Percentiles rank a stretch among this genome's conserved stretches.
These are phyloP conservation scores for Limnanthes douglasii DNA, from an alignment of 345 rosid genomes.

Conservation along the genomic window DNA sequence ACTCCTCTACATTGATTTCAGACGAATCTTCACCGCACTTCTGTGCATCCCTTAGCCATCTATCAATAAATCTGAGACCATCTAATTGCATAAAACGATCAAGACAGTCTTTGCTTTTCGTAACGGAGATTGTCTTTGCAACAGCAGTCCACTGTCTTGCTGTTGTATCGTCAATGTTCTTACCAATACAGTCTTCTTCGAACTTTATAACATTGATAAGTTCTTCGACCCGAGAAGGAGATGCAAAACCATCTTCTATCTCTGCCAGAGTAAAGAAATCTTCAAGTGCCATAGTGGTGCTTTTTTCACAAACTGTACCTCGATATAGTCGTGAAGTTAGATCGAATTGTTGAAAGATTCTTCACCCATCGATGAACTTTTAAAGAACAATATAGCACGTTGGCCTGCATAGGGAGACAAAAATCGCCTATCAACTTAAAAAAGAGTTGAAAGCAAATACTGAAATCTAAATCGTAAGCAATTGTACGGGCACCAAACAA, in stretches of 20 bases:
- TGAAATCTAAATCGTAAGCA: too few relatives aligned
- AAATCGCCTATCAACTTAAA: too few relatives aligned
- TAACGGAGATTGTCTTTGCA: conserved; percentile 64
- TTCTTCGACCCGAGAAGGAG: conserved; percentile 65
- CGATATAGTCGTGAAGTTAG: too few relatives aligned
- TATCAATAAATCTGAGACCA: conserved; percentile 59
- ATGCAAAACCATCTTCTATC: conserved; percentile 82
- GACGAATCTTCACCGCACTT: conserved; percentile 20
- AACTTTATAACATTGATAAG: conserved; percentile 56
- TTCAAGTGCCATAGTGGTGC: conserved; percentile 75
- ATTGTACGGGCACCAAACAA: too few relatives aligned
- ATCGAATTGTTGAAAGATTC: too few relatives aligned
- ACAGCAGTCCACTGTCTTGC: conserved; percentile 93
- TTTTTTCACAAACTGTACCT: too few relatives aligned
- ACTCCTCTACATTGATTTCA: conserved; percentile 52
- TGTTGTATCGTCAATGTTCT: conserved; percentile 55
- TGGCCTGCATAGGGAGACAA: too few relatives aligned
- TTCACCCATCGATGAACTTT: too few relatives aligned
- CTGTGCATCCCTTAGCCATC: conserved; percentile 68
- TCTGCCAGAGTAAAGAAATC: conserved; percentile 88
- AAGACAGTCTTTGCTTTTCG: conserved; percentile 77
- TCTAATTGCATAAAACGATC: conserved; percentile 75
- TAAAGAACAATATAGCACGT: too few relatives aligned
- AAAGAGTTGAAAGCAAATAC: too few relatives aligned
- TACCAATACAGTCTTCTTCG: conserved; percentile 44